A percentile compares a stretch with the other conserved stretches of the same genome.
Conservation (phyloP, 371 early-diverging fungal genomes). For the Blakeslea trispora region DNA sequence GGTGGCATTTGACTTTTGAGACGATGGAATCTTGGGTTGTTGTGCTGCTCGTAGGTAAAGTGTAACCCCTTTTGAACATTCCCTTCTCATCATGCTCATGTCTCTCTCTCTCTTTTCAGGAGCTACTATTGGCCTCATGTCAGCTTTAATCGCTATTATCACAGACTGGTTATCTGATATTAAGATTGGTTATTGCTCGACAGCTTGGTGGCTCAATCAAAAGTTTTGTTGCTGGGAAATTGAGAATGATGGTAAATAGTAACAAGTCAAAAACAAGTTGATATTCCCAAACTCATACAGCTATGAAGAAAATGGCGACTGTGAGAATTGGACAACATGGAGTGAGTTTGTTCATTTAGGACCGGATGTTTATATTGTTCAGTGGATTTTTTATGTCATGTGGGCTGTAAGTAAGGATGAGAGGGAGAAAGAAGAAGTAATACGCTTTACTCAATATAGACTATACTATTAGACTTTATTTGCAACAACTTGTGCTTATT, state of each 20-base stretch:
- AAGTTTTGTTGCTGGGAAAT: conserved; percentile 96
- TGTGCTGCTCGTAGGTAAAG: conserved; percentile 70
- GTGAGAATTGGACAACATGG: conserved; percentile 60
- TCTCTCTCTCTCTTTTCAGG: too few species aligned
- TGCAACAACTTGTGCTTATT: conserved; percentile 57
- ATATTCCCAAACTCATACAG: too few species aligned
- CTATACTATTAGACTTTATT: conserved; percentile 52
- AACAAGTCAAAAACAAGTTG: not conserved
- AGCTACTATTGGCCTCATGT: conserved; percentile 78
- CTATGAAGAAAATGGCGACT: conserved; percentile 24
- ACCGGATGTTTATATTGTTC: conserved; percentile 45
- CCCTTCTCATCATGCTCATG: not conserved
- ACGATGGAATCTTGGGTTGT: conserved; percentile 89
- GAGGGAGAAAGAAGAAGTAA: not conserved
- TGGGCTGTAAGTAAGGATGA: conserved; percentile 53
- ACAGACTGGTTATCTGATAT: conserved; percentile 86
- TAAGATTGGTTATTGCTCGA: conserved; percentile 84
- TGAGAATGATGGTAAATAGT: conserved; percentile 48
- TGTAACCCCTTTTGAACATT: too few species aligned
- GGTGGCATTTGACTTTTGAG: conserved; percentile 68
- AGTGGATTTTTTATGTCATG: conserved; percentile 61
- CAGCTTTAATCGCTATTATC: conserved; percentile 87
- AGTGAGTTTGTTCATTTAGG: conserved; percentile 49
- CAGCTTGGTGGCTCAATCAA: conserved; percentile 92
- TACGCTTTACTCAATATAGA: conserved; percentile 13